Conservation (phyloP, 2,329 filamentous ascomycete genomes). For the Botrytis paeoniae region DNA sequence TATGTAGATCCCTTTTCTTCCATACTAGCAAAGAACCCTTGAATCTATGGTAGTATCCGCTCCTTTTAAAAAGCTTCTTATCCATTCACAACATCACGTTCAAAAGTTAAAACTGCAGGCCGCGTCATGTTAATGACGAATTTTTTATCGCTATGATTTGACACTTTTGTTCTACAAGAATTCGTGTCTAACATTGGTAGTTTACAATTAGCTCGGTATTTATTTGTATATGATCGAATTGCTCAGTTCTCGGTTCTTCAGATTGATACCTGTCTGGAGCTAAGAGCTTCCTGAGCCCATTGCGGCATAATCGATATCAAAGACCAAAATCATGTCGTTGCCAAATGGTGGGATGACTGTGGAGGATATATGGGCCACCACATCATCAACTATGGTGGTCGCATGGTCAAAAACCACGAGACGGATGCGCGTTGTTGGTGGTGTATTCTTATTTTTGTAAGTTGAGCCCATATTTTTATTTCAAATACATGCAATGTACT, state of each 20-base stretch:
- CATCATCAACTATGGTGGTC: slow-evolving; percentile 25
- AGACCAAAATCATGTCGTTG: slow-evolving; percentile 24
- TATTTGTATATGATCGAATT: background rate
- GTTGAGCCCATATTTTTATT: slow-evolving; percentile 10
- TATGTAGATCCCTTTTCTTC: background rate
- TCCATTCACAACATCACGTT: background rate
- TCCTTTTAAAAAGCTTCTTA: background rate
- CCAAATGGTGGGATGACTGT: slow-evolving; percentile 32
- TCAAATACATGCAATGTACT: slow-evolving; percentile 1
- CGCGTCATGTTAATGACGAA: slow-evolving; percentile 5
- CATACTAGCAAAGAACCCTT: background rate
- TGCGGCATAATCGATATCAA: background rate
- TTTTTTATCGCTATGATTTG: background rate
- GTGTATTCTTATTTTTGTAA: slow-evolving; percentile 32
- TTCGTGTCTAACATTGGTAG: background rate
- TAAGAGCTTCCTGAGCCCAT: background rate
- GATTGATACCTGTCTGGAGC: background rate
- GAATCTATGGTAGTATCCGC: background rate
- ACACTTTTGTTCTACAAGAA: background rate
- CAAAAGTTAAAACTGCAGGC: background rate
- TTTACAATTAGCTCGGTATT: background rate
- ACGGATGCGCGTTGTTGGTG: slow-evolving; percentile 33
- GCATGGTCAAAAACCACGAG: slow-evolving; percentile 36
- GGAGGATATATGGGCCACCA: slow-evolving; percentile 34
- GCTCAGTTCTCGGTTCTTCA: background rate